Percentiles rank a stretch among this genome's conserved stretches.
These are phyloP conservation scores for Favolaschia claudopus DNA, from an alignment of 768 basidiomycete species.

Conservation along the genomic window DNA sequence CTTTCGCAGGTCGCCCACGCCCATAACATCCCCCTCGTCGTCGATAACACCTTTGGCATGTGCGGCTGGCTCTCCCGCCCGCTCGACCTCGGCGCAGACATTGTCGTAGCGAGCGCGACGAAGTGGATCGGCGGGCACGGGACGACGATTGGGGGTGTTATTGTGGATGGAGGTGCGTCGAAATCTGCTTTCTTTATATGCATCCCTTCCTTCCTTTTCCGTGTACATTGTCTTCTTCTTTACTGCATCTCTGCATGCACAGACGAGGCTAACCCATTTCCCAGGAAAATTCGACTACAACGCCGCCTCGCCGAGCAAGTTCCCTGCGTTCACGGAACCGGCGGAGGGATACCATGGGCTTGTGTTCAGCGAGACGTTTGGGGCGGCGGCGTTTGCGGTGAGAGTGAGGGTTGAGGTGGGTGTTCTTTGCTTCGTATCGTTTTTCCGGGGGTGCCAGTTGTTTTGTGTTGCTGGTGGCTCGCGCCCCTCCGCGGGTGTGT, in stretches of 20 bases:
- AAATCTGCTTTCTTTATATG: not conserved
- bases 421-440: not conserved
- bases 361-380: constrained; percentile 54
- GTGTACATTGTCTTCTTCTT: not conserved
- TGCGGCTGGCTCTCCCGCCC: constrained; percentile 37
- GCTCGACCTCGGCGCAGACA: constrained; percentile 31
- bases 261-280: constrained; percentile 17
- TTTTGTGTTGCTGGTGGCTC: no score
- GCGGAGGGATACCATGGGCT: constrained; percentile 63
- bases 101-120: constrained; percentile 38
- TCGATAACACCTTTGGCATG: constrained; percentile 65
- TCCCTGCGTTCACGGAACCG: constrained; percentile 61
- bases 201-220: not conserved
- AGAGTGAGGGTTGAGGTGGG: constrained; percentile 46
- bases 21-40: constrained; percentile 41
- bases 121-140: constrained; percentile 43
- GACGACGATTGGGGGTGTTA: constrained; percentile 61
- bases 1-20: constrained; percentile 14
- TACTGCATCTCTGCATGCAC: constrained; percentile 9
- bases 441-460: no score
- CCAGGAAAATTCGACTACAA: constrained; percentile 56
- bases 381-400: constrained; percentile 51
- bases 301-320: constrained; percentile 45
- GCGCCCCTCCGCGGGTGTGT: no score
- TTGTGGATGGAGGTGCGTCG: constrained; percentile 58